Percentiles rank a stretch among this genome's conserved stretches.
These are phyloP conservation scores for Coemansia brasiliensis DNA, from an alignment of 192 early-diverging fungal genomes.

Conservation along the genomic window DNA sequence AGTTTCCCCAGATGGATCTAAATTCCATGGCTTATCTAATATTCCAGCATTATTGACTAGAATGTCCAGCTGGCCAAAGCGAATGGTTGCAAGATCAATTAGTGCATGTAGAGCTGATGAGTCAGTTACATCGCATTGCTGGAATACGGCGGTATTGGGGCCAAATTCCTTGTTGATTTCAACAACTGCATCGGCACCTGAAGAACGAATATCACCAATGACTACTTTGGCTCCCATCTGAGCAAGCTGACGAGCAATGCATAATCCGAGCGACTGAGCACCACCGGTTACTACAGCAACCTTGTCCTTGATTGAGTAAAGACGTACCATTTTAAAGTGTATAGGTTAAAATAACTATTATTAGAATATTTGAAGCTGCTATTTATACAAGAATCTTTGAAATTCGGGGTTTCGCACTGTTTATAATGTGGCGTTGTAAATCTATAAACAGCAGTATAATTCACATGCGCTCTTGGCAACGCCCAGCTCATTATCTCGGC, in stretches of 20 bases:
- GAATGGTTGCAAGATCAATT: conserved; percentile 44
- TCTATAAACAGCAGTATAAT: too few relatives aligned
- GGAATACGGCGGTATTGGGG: conserved; percentile 41
- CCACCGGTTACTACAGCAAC: conserved; percentile 69
- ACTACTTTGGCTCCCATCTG: conserved; percentile 60
- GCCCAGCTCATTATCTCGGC: too few relatives aligned
- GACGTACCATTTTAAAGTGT: conserved; percentile 3
- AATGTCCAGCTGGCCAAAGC: conserved; percentile 60
- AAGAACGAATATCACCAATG: conserved; percentile 53
- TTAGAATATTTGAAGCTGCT: background rate
- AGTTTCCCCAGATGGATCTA: conserved; percentile 42
- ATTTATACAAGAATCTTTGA: background rate
- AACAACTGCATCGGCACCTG: conserved; percentile 16
- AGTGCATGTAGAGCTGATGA: conserved; percentile 21
- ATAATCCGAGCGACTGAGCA: conserved; percentile 61
- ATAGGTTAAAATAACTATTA: background rate
- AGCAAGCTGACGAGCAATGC: conserved; percentile 54
- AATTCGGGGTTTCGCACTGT: too few relatives aligned
- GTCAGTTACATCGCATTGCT: conserved; percentile 56
- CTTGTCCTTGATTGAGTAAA: conserved; percentile 36
- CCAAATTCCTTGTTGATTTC: conserved; percentile 37
- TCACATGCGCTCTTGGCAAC: too few relatives aligned
- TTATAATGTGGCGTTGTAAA: too few relatives aligned
- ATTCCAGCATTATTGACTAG: conserved; percentile 64
- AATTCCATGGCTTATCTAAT: conserved; percentile 29